Percentiles rank a stretch among this genome's conserved stretches.
Evolutionary conservation across 148 eudicot genomes (phyloP).

Genomic region (Rheum nobile): DNA sequence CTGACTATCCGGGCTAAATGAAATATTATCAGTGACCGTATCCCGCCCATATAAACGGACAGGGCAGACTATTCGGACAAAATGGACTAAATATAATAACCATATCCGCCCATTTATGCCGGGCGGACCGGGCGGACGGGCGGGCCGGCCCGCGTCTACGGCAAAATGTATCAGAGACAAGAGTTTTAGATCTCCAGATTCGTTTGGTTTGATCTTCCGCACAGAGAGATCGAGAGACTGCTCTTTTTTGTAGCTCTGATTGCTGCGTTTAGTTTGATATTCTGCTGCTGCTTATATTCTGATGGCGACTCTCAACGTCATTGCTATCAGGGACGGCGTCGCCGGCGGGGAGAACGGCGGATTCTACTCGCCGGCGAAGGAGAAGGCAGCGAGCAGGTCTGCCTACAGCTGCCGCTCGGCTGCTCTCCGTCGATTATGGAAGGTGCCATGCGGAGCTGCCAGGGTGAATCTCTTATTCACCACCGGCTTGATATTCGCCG

Average conservation of each 20-base stretch:
- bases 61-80: too few species aligned
- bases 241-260: not conserved
- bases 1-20: too few species aligned
- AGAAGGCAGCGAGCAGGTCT: constrained; percentile 49
- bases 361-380: constrained; percentile 58
- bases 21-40: too few species aligned
- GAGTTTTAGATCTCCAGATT: not conserved
- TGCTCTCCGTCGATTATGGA: constrained; percentile 30
- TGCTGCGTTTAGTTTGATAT: not conserved
- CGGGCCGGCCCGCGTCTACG: too few species aligned
- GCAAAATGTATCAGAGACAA: too few species aligned
- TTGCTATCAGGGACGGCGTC: constrained; percentile 28
- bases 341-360: constrained; percentile 32
- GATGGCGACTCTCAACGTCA: constrained; percentile 42
- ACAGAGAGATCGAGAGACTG: not conserved
- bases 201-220: not conserved
- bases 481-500: constrained; percentile 12
- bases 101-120: too few species aligned
- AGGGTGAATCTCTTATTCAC: constrained; percentile 30
- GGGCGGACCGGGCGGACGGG: too few species aligned
- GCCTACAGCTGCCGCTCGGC: constrained; percentile 26
- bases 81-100: too few species aligned
- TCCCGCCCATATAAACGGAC: too few species aligned
- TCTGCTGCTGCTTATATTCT: not conserved
- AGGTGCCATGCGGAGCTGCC: constrained; percentile 11